Percentiles rank a stretch among this genome's conserved stretches.
phyloP scores from a whole-genome alignment of 2,329 filamentous ascomycete species.

The Capronia americana region DNA sequence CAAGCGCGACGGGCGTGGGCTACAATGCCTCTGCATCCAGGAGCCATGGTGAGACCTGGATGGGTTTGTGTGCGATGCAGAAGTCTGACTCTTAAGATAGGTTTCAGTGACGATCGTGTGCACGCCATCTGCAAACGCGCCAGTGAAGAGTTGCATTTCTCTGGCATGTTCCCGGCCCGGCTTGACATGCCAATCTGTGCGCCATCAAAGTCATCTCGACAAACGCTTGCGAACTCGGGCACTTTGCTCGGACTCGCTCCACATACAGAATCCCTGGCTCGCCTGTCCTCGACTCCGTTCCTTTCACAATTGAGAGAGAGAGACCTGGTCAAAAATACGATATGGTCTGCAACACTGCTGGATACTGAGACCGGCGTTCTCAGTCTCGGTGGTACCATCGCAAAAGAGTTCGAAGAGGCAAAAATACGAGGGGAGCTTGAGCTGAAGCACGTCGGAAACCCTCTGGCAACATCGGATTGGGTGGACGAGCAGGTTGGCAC shows the following conservation, averaged over 20 bases:
- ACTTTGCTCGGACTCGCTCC: slow-evolving; percentile 44
- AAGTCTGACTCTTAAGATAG: slow-evolving; percentile 22
- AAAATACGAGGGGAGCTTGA: slow-evolving; percentile 40
- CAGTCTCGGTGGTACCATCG: slow-evolving; percentile 44
- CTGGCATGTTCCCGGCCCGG: slow-evolving; percentile 27
- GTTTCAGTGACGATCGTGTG: slow-evolving; percentile 34
- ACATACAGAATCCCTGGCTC: slow-evolving; percentile 38
- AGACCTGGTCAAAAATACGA: slow-evolving; percentile 34
- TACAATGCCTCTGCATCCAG: slow-evolving; percentile 42
- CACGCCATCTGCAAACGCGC: slow-evolving; percentile 40
- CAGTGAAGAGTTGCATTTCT: slow-evolving; percentile 38
- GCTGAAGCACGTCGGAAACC: slow-evolving; percentile 38
- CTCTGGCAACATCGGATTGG: slow-evolving; percentile 28
- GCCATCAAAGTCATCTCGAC: slow-evolving; percentile 40
- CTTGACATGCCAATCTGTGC: slow-evolving; percentile 42
- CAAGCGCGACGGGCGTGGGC: slow-evolving; percentile 41
- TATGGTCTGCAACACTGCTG: slow-evolving; percentile 44
- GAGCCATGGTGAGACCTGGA: slow-evolving; percentile 36
- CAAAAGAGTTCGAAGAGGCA: slow-evolving; percentile 38
- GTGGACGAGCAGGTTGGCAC: slow-evolving; percentile 30
- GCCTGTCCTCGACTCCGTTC: slow-evolving; percentile 38
- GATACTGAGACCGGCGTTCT: slow-evolving; percentile 43
- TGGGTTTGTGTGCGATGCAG: not conserved
- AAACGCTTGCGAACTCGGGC: slow-evolving; percentile 42
- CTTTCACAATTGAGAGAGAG: slow-evolving; percentile 39